phyloP scores from a whole-genome alignment of 2,329 filamentous ascomycete genomes.

The Calonectria leucothoes region DNA sequence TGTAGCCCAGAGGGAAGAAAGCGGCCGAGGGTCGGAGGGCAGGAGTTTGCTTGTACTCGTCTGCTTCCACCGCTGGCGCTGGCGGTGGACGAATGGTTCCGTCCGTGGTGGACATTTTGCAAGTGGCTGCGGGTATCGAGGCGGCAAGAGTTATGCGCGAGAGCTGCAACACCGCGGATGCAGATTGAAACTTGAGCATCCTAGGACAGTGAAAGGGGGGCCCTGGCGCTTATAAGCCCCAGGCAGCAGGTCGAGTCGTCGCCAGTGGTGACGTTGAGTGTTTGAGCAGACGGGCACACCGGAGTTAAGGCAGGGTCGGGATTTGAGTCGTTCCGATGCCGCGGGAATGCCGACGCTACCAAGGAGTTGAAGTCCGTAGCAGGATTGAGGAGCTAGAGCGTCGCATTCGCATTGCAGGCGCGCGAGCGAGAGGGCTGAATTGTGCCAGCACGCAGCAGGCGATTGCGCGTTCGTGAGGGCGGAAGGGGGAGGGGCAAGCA shows the following conservation, averaged over 20 bases:
- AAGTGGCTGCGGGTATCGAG: constrained; percentile 38
- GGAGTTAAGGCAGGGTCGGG: constrained; percentile 42
- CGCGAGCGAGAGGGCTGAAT: not conserved
- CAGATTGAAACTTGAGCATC: constrained; percentile 59
- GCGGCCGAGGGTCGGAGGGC: constrained; percentile 44
- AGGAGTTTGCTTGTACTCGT: constrained; percentile 42
- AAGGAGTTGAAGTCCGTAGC: constrained; percentile 32
- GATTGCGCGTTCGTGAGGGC: not conserved
- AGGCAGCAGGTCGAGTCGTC: constrained; percentile 25
- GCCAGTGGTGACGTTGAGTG: constrained; percentile 38
- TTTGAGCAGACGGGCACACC: constrained; percentile 21
- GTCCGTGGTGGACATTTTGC: constrained; percentile 50
- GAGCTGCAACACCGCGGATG: constrained; percentile 53
- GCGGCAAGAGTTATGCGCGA: constrained; percentile 53
- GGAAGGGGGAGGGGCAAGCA: not conserved
- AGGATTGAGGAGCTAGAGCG: constrained; percentile 16
- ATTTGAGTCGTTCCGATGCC: constrained; percentile 37
- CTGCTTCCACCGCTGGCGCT: constrained; percentile 34
- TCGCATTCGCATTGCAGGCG: constrained; percentile 36
- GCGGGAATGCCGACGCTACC: constrained; percentile 15
- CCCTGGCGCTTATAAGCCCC: constrained; percentile 38
- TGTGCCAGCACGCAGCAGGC: not conserved
- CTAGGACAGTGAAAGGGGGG: constrained; percentile 43
- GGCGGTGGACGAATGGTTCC: constrained; percentile 40
- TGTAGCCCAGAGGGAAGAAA: constrained; percentile 90